phyloP scores from a whole-genome alignment of 2,329 filamentous ascomycete species.

The Verruconis gallopava region DNA sequence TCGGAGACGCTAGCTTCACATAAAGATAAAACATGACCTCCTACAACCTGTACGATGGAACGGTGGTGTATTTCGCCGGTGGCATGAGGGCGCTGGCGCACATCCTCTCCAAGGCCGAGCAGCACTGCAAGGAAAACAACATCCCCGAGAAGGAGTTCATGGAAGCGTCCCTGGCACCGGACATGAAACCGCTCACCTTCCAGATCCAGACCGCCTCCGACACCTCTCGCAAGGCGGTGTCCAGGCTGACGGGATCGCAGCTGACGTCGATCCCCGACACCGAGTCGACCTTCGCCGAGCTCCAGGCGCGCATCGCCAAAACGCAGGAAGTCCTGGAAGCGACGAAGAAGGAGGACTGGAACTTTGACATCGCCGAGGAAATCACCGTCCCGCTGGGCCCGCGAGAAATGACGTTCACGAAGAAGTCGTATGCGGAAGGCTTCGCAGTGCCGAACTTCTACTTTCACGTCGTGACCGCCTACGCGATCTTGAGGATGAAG shows the following conservation, averaged over 20 bases:
- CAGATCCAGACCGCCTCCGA: constrained; percentile 36
- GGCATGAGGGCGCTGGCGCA: constrained; percentile 29
- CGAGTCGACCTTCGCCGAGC: constrained; percentile 36
- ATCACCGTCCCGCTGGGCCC: constrained; percentile 22
- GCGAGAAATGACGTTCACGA: constrained; percentile 28
- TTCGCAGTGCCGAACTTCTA: constrained; percentile 48
- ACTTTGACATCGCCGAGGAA: constrained; percentile 29
- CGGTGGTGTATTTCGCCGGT: constrained; percentile 30
- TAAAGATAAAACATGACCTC: constrained; percentile 16
- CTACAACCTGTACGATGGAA: constrained; percentile 21
- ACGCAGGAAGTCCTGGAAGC: constrained; percentile 35
- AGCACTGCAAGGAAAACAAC: constrained; percentile 25
- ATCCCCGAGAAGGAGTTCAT: constrained; percentile 25
- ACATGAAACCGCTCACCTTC: constrained; percentile 38
- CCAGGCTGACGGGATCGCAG: constrained; percentile 26
- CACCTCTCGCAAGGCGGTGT: constrained; percentile 27
- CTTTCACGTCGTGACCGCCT: constrained; percentile 49
- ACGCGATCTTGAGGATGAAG: constrained; percentile 47
- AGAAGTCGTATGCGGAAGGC: constrained; percentile 32
- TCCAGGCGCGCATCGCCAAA: constrained; percentile 34
- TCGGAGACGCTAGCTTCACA: too few relatives aligned
- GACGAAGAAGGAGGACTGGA: constrained; percentile 30
- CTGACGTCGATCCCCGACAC: constrained; percentile 25
- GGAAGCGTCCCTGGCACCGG: constrained; percentile 30
- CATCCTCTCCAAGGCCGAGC: constrained; percentile 33